These are phyloP conservation scores for Trichomonascaceae sp. DNA, from an alignment of 1,139 yeast genomes.

Conservation along the genomic window DNA sequence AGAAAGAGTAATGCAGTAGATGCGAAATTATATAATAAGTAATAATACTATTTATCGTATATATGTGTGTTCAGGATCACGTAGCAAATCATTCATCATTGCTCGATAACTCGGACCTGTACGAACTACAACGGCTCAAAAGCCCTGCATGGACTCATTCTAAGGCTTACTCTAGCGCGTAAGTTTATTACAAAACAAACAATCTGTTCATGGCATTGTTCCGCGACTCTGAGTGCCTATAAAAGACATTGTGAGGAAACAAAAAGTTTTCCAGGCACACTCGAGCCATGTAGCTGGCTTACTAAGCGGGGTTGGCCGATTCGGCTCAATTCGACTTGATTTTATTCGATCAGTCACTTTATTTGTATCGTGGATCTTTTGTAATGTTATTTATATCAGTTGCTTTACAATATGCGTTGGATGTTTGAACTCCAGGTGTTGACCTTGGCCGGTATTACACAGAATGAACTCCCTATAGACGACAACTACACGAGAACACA, in stretches of 20 bases:
- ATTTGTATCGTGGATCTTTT: too few relatives aligned
- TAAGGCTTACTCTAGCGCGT: slow-evolving; percentile 23
- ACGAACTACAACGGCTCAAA: slow-evolving; percentile 14
- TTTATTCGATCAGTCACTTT: too few relatives aligned
- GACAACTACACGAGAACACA: too few relatives aligned
- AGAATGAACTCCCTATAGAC: too few relatives aligned
- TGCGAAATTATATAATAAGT: slow-evolving; percentile 19
- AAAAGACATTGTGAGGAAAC: slow-evolving; percentile 17
- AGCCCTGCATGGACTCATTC: slow-evolving; percentile 9
- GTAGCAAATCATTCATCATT: slow-evolving; percentile 13
- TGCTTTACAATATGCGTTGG: too few relatives aligned
- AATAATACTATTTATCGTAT: too few relatives aligned
- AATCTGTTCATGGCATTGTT: slow-evolving; percentile 17
- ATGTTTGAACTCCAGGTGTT: too few relatives aligned
- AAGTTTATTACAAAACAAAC: slow-evolving; percentile 19
- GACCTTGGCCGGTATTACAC: too few relatives aligned
- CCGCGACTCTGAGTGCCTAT: slow-evolving; percentile 25
- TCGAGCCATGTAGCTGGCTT: background rate
- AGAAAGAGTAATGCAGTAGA: slow-evolving; percentile 31
- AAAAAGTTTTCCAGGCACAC: background rate
- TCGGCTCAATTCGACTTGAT: too few relatives aligned
- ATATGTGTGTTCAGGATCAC: slow-evolving; percentile 26
- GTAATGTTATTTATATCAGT: too few relatives aligned
- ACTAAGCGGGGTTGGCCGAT: background rate
- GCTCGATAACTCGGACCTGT: slow-evolving; percentile 24